Conservation (phyloP, 495 filamentous ascomycete genomes). For the Baudoinia panamericana region DNA sequence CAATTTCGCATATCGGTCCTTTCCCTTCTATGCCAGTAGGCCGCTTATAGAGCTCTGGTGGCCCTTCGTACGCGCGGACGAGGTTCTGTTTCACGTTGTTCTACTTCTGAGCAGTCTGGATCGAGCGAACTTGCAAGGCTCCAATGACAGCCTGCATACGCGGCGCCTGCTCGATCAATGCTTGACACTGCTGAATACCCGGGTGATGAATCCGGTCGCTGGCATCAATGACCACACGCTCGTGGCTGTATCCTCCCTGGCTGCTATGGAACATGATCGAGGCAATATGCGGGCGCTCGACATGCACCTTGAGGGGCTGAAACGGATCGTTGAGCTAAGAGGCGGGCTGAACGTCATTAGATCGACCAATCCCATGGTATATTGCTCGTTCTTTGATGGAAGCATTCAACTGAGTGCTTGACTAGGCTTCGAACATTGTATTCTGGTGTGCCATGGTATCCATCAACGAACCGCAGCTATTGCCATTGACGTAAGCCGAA, state of each 20-base stretch:
- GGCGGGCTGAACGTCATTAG: conserved; percentile 15
- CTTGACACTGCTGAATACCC: conserved; percentile 6
- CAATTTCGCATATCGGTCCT: conserved; percentile 12
- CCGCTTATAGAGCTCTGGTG: conserved; percentile 17
- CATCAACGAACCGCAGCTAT: conserved; percentile 12
- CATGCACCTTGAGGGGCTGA: conserved; percentile 13
- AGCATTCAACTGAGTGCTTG: too few species aligned
- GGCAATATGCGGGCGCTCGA: conserved; percentile 14
- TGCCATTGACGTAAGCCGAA: conserved; percentile 10
- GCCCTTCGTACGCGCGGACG: conserved; percentile 17
- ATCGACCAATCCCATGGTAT: conserved; percentile 10
- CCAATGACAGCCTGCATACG: conserved; percentile 3
- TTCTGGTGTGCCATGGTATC: conserved; percentile 19
- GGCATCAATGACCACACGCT: conserved; percentile 8
- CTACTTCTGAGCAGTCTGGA: conserved; percentile 11
- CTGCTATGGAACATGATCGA: conserved; percentile 15
- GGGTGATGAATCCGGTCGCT: conserved; percentile 5
- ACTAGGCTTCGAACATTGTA: conserved; percentile 13
- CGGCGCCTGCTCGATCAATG: conserved; percentile 10
- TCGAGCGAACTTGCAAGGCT: conserved; percentile 2
- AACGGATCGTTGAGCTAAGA: conserved; percentile 11
- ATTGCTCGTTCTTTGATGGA: too few species aligned
- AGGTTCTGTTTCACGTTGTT: conserved; percentile 17
- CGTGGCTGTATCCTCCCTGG: conserved; percentile 12
- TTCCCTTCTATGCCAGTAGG: conserved; percentile 14